Base-by-base conservation (phyloP, 108 stramenopile species). In the Pseudonitzschia delicatissima region DNA sequence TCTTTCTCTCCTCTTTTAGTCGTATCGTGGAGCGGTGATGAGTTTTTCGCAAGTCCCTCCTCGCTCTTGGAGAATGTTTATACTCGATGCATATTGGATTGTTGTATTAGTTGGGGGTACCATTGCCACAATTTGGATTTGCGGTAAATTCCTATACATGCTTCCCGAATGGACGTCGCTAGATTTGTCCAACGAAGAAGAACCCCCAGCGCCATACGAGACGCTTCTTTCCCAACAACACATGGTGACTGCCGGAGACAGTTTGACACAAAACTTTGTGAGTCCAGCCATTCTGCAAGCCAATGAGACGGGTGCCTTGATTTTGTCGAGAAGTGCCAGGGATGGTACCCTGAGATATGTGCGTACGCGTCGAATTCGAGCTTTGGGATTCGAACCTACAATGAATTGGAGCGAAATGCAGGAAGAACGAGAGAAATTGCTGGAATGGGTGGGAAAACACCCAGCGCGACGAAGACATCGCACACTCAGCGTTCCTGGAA, bases 321-420 rank as follows among this genome's bases (percentile, higher is more conserved):
- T 87, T 5, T 57, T 83, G 45, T 58, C 82, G 3, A 57, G 64
- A 47, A 72, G 68, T 61, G 73, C 74, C 29, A 69, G 77, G 21
- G 72, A 84, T 12, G 79, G 79, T 20, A 47, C 60, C 34, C 73
- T 59, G 15, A 44, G 63, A 23, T 83, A 77, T 44, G 77, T 83
- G 7, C 86, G 89, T 31, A 87, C 89, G 13, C 67, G 85, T 44
- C 64, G 66, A 36, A 45, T 87, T 28, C 76, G 71, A 17, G 80
- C 89, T 26, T 67, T 87, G 36, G 89, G 89, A 17, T 91, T 91
- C 58, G 89, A 91, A 70, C 89, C 89, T 20, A 87, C 81, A 57
- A 87, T 91, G 86, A 62, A 44, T 23, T 71, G 55, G 60, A 68
- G 77, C 39, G 73, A 82, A 57, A 82, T 90, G 58, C 49, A 79